Base-by-base conservation (phyloP, 768 basidiomycete genomes). In the Strobilomyces dryophilus region DNA sequence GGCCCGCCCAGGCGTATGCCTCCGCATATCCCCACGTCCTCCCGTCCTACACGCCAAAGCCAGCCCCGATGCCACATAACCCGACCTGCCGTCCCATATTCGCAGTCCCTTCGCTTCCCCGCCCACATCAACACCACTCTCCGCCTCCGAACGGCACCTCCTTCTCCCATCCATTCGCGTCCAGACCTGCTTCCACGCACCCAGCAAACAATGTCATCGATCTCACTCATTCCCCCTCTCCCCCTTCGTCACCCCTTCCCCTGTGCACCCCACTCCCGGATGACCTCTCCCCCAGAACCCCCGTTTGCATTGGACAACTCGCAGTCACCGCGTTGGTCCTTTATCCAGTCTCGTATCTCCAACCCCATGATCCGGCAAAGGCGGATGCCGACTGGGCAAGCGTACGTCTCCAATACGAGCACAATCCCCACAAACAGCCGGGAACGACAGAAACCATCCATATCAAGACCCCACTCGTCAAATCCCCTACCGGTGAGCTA, bases 281-380 rank as follows among this genome's bases (percentile, higher is more conserved):
- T 9, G 85, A 89, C 42, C 69, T 89, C 17, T 78, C 87, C 7
- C 87, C 86, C 14, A 89, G 85, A 73, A 89, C 88, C 0, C 87
- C 90, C 15, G 83, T 95, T 48, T 95, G 93, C 67, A 92, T 95
- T 45, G 92, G 92, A 1, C 86, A 89, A 53, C 76, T 95, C 34
- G 76, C 77, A n/a, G 85, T 85, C 18, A 90, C 87, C 17, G 92
- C 90, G 14, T 80, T 95, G 26, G 83, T 95, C 32, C 76, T 93
- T n/a, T 90, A 92, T 67, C 91, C 88, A 8, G 80, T 88, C 17
- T 64, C 78, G 27, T 93, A 91, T 66, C 71, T 93, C 34, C 65
- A 71, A 42, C 72, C 73, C 21, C 78, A 74, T 47, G 76, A 78
- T 56, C 68, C 72, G 44, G 45, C 54, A 45, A 64, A 57, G 24